Evolutionary conservation across 2,329 filamentous ascomycete species (phyloP), one percentile per base, ranked within the genome.

Genomic region (Dactylellina haptotyla): DNA sequence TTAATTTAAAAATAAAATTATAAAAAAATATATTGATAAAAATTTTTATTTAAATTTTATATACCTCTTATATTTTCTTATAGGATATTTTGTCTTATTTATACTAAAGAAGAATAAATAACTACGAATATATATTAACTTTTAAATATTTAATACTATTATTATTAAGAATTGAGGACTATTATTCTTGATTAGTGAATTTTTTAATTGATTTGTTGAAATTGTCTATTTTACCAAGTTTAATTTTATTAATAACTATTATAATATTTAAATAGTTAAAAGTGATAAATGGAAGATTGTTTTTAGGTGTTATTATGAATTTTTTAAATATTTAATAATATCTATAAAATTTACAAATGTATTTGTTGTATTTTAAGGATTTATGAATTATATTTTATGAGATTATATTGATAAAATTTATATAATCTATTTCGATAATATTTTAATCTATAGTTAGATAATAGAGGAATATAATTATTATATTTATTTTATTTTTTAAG

Each of bases 341-440:
- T 37, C 39, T 12, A 20, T 34, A 18, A 39, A 39, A 56, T 23
- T 48, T 23, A 48, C 25, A 23, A 48, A 48, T 48, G 25, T 20
- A 28, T 56, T 37, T 39, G n/a, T 39, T 39, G 37, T 56, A 39
- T 39, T 56, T 56, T 18, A 56, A 18, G 39, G 14, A 23, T 37
- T 18, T 56, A 34, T 28, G 20, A 56, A 56, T 12, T 28, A 25
- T 34, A 37, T 56, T 18, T 37, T 53, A 30, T 3, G 32, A 53
- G 14, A 53, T 30, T 53, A 59, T 48, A 46, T 59, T 8, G 8
- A 59, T 34, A 59, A 28, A 20, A 59, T 59, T 32, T 58, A 45
- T 45, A 18, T 58, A 18, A 39, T 59, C 16, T 59, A 46, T 34
- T 34, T 48, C 10, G 14, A 46, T 26, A 23, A 32, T 34, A 59